Evolutionary conservation across 257 asterid species (phyloP).

Genomic region (Jacaranda copaia): DNA sequence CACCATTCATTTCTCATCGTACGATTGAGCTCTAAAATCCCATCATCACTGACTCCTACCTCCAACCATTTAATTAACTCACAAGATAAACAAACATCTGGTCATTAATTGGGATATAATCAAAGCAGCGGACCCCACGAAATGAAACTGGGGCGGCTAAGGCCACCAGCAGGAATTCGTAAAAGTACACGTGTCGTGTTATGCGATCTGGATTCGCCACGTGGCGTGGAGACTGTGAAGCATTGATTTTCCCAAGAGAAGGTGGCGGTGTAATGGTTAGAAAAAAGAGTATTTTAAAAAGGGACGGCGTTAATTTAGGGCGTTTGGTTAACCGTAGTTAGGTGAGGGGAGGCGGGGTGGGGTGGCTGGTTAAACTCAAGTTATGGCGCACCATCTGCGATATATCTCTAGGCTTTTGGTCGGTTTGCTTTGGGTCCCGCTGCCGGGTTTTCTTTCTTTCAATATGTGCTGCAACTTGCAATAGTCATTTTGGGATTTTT

Average conservation of each 20-base stretch:
- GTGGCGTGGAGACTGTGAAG: conserved; percentile 15
- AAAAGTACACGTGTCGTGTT: conserved; percentile 40
- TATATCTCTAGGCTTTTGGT: background rate
- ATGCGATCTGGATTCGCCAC: background rate
- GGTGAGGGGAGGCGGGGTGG: background rate
- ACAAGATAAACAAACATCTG: background rate
- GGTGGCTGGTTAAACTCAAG: background rate
- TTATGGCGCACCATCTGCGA: background rate
- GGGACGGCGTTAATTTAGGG: conserved; percentile 32
- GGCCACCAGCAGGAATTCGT: background rate
- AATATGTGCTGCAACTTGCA: too few relatives aligned
- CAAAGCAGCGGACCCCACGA: background rate
- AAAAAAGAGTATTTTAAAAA: background rate
- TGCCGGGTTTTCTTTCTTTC: background rate
- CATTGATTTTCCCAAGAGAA: conserved; percentile 11
- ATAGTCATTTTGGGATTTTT: background rate
- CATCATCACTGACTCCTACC: background rate
- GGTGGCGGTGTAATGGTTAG: background rate
- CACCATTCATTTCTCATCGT: too few relatives aligned
- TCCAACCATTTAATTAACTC: background rate
- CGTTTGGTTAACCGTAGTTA: conserved; percentile 34
- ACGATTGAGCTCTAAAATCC: too few relatives aligned
- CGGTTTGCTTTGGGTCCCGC: conserved; percentile 28
- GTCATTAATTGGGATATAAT: background rate
- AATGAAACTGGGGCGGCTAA: background rate